Percentiles rank a stretch among this genome's conserved stretches.
phyloP scores from a whole-genome alignment of 1,284 basidiomycete species.

The Tilletia caries region DNA sequence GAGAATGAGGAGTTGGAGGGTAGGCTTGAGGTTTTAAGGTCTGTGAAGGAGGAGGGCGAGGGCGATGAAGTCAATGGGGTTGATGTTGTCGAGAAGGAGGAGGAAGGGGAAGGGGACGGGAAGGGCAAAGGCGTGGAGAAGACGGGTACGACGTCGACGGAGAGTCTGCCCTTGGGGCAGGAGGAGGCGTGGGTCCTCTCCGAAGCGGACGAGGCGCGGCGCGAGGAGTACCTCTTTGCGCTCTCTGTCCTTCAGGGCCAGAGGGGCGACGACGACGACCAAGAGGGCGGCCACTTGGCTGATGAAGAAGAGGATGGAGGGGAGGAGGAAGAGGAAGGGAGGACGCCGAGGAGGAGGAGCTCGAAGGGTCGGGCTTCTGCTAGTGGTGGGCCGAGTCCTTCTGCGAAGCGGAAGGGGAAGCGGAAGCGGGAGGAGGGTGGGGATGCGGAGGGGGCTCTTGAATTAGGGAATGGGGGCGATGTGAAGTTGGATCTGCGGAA shows the following conservation, averaged over 20 bases:
- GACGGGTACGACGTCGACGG: background rate
- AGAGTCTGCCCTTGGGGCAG: background rate
- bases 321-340: no score
- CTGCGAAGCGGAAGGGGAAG: background rate
- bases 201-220: background rate
- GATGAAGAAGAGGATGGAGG: background rate
- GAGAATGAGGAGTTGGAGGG: background rate
- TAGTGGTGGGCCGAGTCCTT: background rate
- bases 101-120: background rate
- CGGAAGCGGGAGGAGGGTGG: background rate
- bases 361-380: no score
- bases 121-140: background rate
- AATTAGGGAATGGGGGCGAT: background rate
- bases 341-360: no score
- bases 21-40: background rate
- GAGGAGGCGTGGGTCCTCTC: background rate
- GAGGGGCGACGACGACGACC: background rate
- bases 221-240: background rate
- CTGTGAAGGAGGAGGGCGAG: background rate
- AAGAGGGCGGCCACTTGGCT: background rate
- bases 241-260: background rate
- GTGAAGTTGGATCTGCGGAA: background rate
- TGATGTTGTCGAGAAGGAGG: background rate
- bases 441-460: background rate
- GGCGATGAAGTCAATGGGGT: background rate